Evolutionary conservation across 2,329 filamentous ascomycete genomes (phyloP), one percentile per base, ranked within the genome.

Genomic region (Fusarium drepaniforme): DNA sequence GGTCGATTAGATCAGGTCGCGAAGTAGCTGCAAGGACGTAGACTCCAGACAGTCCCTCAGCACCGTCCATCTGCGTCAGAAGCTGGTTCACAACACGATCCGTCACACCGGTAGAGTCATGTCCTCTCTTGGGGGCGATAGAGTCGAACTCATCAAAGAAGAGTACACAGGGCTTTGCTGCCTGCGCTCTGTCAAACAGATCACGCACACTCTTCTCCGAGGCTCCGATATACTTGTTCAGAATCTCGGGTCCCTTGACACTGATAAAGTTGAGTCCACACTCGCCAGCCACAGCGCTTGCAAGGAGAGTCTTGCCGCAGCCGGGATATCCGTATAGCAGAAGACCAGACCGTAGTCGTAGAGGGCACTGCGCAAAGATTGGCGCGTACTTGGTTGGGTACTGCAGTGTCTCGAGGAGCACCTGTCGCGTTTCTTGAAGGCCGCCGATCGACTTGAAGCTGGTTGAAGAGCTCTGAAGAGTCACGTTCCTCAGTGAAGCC

Each of bases 61-160:
- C 97, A 80, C 97, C 97, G 80, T 99, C 97, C 97, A 99, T 99
- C 83, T 98, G 96, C 1, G 97, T 99, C 13, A 99, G 89, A 67
- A 99, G 91, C 86, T 99, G 97, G 82, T 99, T 99, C 77, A 99
- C 97, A 0, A 99, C 97, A 42, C 97, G 92, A 83, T 99, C 97
- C 1, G 97, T 99, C n/a, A 99, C 97, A 75, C 97, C 97, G 0
- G 97, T 99, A 2, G 93, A 97, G 82, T 99, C 97, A 81, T 99
- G 97, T 0, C 97, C 97, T 85, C 97, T 91, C 84, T 98, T 99
- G 3, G 97, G 97, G 0, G 97, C 97, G 74, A 99, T 98, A 44
- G 94, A 96, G 85, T 99, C 97, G 80, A 99, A 99, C 82, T 99
- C 97, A 81, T 99, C 97, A 81, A 99, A 99, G 88, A 99, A 99